Evolutionary conservation across 768 basidiomycete genomes (phyloP).

Genomic region (Psilocybe azurescens): DNA sequence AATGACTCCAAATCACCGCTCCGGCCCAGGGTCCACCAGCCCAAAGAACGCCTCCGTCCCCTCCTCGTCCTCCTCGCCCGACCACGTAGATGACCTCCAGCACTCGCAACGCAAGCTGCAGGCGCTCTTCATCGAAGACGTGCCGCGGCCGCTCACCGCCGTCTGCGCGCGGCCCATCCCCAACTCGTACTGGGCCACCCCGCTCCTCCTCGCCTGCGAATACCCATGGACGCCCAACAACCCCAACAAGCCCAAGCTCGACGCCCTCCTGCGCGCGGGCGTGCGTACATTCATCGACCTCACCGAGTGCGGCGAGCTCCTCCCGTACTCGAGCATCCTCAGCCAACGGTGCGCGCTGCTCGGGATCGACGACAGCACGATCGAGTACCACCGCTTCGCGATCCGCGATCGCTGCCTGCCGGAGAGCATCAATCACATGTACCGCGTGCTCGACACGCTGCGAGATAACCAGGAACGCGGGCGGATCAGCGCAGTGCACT

Average conservation of each 20-base stretch:
- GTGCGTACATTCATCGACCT: constrained; percentile 86
- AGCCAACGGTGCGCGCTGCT: constrained; percentile 56
- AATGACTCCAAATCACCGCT: constrained; percentile 8
- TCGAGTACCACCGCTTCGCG: constrained; percentile 82
- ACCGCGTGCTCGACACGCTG: constrained; percentile 61
- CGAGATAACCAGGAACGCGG: constrained; percentile 63
- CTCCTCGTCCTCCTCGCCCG: not conserved
- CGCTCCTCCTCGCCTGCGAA: constrained; percentile 76
- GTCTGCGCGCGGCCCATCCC: constrained; percentile 63
- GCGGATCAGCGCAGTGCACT: constrained; percentile 75
- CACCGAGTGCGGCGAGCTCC: constrained; percentile 80
- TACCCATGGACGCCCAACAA: constrained; percentile 76
- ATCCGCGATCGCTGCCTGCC: constrained; percentile 77
- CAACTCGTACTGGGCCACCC: constrained; percentile 88
- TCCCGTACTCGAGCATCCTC: constrained; percentile 65
- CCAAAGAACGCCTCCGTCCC: not conserved
- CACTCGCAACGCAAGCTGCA: constrained; percentile 14
- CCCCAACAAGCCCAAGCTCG: constrained; percentile 68
- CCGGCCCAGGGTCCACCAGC: not conserved
- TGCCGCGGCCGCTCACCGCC: constrained; percentile 22
- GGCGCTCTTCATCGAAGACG: constrained; percentile 10
- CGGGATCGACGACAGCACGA: constrained; percentile 54
- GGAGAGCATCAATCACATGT: constrained; percentile 61
- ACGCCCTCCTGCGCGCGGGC: constrained; percentile 71
- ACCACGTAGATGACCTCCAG: constrained; percentile 11